Base-by-base conservation (phyloP, 495 filamentous ascomycete genomes). In the Amorphotheca resinae region DNA sequence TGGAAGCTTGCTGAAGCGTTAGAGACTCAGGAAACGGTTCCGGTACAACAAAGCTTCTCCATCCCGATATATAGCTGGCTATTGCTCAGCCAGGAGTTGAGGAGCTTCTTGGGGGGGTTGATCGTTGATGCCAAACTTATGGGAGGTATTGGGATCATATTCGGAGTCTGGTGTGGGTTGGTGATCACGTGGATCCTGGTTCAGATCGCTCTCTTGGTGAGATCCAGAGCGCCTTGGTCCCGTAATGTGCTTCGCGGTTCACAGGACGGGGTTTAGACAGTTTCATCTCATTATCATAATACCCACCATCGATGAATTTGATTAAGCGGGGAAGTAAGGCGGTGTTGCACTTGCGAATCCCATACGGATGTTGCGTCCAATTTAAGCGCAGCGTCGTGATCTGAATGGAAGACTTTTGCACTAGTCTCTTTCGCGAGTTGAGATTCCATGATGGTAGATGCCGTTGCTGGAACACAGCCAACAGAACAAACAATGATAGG, bases 1-100 rank as follows among this genome's bases (percentile, higher is more conserved):
- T 69, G 68, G 64, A 60, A 72, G 44, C 69, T 79, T 49, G 60
- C 68, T 11, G 67, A 70, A 34, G 67, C 66, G 18, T 61, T 77
- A 14, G 60, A 62, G 23, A 52, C 41, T 7, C 42, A 12, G 22
- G 17, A 26, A 12, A 21, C 22, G 16, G 12, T 16, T 4, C 15
- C 40, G 14, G 21, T 22, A 11, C 16, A 25, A 28, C 48, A 28
- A 3, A 54, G 40, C 28, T 28, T 50, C 31, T 22, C 42, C 9
- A 50, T 52, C 22, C 45, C 49, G 9, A 39, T 47, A 16, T 50
- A 50, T 26, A 55, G 53, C 26, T 33, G 52, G 59, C 21, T 54
- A 4, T 28, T 51, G 16, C 38, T 51, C 0, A 42, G 34, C 26
- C 45, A 40, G 8, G 52, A 46, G 16, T 16, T 54, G 18, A 41